Base-by-base conservation (phyloP, 768 basidiomycete species). In the Xerocomus brunneocitrinus region DNA sequence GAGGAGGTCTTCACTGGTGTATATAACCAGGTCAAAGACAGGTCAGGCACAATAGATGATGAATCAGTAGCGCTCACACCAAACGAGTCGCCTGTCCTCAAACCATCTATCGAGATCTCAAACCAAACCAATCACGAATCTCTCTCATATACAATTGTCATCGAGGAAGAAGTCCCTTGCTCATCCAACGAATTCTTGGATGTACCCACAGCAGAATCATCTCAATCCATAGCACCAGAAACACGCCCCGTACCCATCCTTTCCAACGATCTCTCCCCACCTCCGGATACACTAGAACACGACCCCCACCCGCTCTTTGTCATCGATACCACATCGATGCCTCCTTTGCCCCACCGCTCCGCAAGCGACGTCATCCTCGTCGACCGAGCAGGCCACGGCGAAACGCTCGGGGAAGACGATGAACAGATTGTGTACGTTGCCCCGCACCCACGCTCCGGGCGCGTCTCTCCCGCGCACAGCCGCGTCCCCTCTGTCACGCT, bases 351-450 rank as follows among this genome's bases (percentile, higher is more conserved):
- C 1, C 14, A n/a, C 8, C 53, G 49, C 22, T 50, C 59, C 24
- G 35, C 55, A 13, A 67, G 58, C 19, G 65, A 71, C 2, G 45
- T 50, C 39, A 64, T 67, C 30, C 62, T 62, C 22, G 47, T 63
- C 38, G 62, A 68, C 51, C 55, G 62, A 10, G 31, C 53, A 3
- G 62, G 58, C 1, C 52, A 56, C 9, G 61, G 56, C 0, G 51
- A 50, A 32, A 55, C 35, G 1, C 54, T 59, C 25, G 68, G 62
- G 1, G 69, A 62, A 28, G 57, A 65, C 3, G 56, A 65, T 19
- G 89, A 91, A 52, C 63, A 79, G 4, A 89, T 91, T 50, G 87
- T 91, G 9, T 90, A 90, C 61, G 83, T 82, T 25, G 87, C 87
- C 0, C 88, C 89, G 0, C 79, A 87, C 61, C 88, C 87, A 5